Percentiles rank a stretch among this genome's conserved stretches.
phyloP scores from a whole-genome alignment of 225 moss, liverwort and hornwort species.

The Anthoceros angustus region DNA sequence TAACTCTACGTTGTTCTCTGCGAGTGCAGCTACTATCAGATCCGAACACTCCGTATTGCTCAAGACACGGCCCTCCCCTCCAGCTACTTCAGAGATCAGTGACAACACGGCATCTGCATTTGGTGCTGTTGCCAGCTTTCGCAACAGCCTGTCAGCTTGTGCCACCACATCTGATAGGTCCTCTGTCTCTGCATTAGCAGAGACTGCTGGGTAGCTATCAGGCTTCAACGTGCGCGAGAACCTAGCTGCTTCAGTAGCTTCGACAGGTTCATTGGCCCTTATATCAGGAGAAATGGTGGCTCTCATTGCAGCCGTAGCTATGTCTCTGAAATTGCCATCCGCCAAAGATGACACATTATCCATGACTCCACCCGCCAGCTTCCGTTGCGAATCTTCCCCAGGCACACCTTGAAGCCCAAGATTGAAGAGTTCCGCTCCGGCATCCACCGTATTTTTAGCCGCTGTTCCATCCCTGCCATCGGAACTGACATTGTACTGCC shows the following conservation, averaged over 20 bases:
- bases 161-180: constrained; percentile 11
- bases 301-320: constrained; percentile 3
- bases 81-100: constrained; percentile 38
- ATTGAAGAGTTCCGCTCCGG: no score
- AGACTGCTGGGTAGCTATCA: constrained; percentile 2
- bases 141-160: constrained; percentile 43
- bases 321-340: background rate
- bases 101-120: constrained; percentile 55
- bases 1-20: constrained; percentile 51
- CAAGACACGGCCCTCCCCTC: constrained; percentile 25
- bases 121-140: constrained; percentile 36
- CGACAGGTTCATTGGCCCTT: constrained; percentile 14
- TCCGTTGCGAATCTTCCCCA: background rate
- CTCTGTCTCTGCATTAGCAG: constrained; percentile 4
- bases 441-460: background rate
- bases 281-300: constrained; percentile 4
- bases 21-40: constrained; percentile 59
- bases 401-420: no score
- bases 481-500: background rate
- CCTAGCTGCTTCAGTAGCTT: constrained; percentile 6
- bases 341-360: background rate
- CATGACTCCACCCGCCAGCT: background rate
- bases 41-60: constrained; percentile 41
- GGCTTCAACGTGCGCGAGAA: background rate
- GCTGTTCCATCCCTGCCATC: background rate